Evolutionary conservation across 1,284 basidiomycete genomes (phyloP), one percentile per base, ranked within the genome.

Genomic region (Melanopsichium pennsylvanicum): DNA sequence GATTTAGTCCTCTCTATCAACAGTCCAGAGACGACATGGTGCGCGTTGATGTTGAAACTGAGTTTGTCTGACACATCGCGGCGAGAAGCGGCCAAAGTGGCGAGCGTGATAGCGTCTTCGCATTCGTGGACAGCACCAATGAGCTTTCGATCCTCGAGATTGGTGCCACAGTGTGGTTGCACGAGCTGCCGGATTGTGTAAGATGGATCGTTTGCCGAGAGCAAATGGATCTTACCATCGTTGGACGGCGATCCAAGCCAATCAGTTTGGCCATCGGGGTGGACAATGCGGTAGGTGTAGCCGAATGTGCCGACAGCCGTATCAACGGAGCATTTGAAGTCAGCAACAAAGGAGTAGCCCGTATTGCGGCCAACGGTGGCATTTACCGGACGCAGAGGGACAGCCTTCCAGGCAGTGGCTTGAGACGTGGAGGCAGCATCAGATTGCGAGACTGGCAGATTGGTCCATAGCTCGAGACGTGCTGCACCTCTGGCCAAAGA

Each of bases 1-100:
- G 59, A 69, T 21, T 69, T 69, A 32, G 66, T 69, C n/a, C 66
- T 49, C 35, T 69, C 66, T 12, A 63, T 32, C 25, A 68, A 50
- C 15, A 71, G 27, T 16, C 55, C 63, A 13, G 48, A 27, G 16
- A 52, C 32, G 13, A 71, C 43, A 15, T 45, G 32, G 37, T 36
- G 44, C 15, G 50, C 34, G 15, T 51, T 39, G 38, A 60, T 50
- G 37, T 44, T 46, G 41, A 69, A 64, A 12, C 44, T 36, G 13
- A 54, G 13, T 21, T 15, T 18, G 21, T n/a, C 15, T 5, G 19
- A 23, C 13, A 5, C 19, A 7, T 39, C 29, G 16, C 45, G n/a
- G 10, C 34, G 35, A 8, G 41, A 35, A 10, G 35, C 21, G 8
- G 22, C 19, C 15, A 55, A 33, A 22, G 39, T 43, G n/a, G 32